phyloP scores from a whole-genome alignment of 495 filamentous ascomycete species.

The Penicillium psychrofluorescens region DNA sequence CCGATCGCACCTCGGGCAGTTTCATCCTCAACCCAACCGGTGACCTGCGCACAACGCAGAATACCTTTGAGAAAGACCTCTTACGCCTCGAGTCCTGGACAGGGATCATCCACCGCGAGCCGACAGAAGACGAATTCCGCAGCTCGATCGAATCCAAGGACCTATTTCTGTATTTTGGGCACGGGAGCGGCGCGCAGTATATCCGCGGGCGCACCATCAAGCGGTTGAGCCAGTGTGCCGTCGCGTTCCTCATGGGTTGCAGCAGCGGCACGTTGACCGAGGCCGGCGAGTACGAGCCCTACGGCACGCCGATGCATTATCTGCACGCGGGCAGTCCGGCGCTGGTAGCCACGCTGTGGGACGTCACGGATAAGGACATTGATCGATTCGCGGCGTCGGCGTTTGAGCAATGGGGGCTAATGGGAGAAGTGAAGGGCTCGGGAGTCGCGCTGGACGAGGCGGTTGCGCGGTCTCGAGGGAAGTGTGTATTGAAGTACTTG shows the following conservation, averaged over 20 bases:
- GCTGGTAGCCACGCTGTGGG: conserved; percentile 87
- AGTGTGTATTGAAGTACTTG: conserved; percentile 79
- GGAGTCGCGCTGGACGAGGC: conserved; percentile 62
- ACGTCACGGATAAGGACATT: conserved; percentile 94
- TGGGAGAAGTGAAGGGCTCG: conserved; percentile 21
- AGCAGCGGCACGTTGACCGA: conserved; percentile 70
- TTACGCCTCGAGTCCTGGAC: conserved; percentile 53
- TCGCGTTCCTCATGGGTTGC: conserved; percentile 89
- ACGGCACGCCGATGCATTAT: conserved; percentile 85
- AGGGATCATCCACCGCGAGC: conserved; percentile 55
- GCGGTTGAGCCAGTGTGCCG: conserved; percentile 66
- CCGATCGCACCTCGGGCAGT: conserved; percentile 52
- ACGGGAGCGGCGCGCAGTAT: conserved; percentile 92
- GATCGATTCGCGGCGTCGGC: conserved; percentile 75
- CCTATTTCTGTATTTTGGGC: conserved; percentile 87
- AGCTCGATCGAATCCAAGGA: conserved; percentile 49
- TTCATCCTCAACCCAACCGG: conserved; percentile 84
- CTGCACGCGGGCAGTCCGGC: conserved; percentile 78
- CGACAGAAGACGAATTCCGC: conserved; percentile 72
- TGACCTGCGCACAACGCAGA: conserved; percentile 75
- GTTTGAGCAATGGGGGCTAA: conserved; percentile 80
- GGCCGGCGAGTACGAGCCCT: conserved; percentile 79
- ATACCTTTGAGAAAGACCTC: conserved; percentile 59
- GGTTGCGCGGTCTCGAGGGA: conserved; percentile 60
- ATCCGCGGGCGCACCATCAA: conserved; percentile 74